Evolutionary conservation across 2,329 filamentous ascomycete genomes (phyloP).

Genomic region (Pseudogymnoascus verrucosus): DNA sequence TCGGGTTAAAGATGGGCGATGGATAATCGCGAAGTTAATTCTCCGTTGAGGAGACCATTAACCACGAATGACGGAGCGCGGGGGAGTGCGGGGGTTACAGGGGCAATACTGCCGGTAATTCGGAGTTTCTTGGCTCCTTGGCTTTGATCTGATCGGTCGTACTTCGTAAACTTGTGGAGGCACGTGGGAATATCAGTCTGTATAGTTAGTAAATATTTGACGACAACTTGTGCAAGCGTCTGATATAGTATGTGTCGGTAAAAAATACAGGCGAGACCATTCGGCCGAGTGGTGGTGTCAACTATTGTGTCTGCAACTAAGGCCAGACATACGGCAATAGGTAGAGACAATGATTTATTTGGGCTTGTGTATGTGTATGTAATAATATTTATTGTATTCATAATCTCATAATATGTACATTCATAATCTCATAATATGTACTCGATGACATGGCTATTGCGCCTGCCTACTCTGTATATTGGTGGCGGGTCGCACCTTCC

Average conservation of each 20-base stretch:
- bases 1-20: slow-evolving; percentile 6
- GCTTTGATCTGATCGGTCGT: not conserved
- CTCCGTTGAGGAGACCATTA: not conserved
- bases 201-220: not conserved
- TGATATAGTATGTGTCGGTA: not conserved
- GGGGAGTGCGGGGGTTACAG: slow-evolving; percentile 4
- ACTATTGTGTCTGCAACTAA: not conserved
- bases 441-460: not conserved
- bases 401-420: not conserved
- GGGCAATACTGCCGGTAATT: not conserved
- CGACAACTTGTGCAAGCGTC: not conserved
- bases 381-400: not conserved
- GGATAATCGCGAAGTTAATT: not conserved
- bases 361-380: not conserved
- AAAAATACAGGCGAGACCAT: not conserved
- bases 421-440: not conserved
- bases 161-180: not conserved
- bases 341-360: not conserved
- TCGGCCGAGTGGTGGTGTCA: not conserved
- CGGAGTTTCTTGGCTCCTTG: slow-evolving; percentile 7
- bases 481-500: not conserved
- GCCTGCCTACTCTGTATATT: not conserved
- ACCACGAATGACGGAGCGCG: not conserved
- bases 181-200: not conserved
- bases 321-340: not conserved